Base-by-base conservation (phyloP, 2,329 filamentous ascomycete species). In the Nemania bipapillata region DNA sequence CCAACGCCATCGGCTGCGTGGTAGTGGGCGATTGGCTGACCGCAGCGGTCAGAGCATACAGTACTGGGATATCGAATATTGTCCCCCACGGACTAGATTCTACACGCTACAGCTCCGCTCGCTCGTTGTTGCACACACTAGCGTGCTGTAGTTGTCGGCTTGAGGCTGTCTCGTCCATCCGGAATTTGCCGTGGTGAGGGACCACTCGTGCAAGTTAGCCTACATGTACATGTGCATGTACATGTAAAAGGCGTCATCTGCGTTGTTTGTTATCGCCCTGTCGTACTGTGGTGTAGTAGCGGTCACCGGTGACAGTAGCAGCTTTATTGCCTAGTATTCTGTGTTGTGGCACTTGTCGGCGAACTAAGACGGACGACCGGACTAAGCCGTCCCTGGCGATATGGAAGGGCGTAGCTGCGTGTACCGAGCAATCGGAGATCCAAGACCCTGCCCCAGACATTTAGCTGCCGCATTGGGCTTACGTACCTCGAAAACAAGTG, bases 141-240 rank as follows among this genome's bases (percentile, higher is more conserved):
- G 17, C 12, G 22, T 20, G 20, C 20, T 4, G 17, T 50, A 24
- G 12, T 24, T 50, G 12, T 6, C 4, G 40, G 17, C 17, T 3
- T 8, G 15, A 54, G 57, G 20, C 28, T 24, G 50, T 40, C 22
- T 40, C 26, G 20, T 35, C 49, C 9, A n/a, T 24, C 17, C 55
- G 60, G 60, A 52, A 32, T 60, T 40, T 35, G 65, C 55, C 54
- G 59, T 26, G 52, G 22, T 37, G 28, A 47, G 17, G 24, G 15
- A 9, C 24, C n/a, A 4, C 40, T 15, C n/a, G n/a, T n/a, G n/a
- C n/a, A n/a, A n/a, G n/a, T n/a, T n/a, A n/a, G n/a, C n/a, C n/a
- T n/a, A n/a, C n/a, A n/a, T n/a, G n/a, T n/a, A n/a, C n/a, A n/a
- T n/a, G n/a, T n/a, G n/a, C n/a, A n/a, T n/a, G n/a, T n/a, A n/a